Evolutionary conservation across 1,284 basidiomycete genomes (phyloP).

Genomic region (Retiboletus flavoniger): DNA sequence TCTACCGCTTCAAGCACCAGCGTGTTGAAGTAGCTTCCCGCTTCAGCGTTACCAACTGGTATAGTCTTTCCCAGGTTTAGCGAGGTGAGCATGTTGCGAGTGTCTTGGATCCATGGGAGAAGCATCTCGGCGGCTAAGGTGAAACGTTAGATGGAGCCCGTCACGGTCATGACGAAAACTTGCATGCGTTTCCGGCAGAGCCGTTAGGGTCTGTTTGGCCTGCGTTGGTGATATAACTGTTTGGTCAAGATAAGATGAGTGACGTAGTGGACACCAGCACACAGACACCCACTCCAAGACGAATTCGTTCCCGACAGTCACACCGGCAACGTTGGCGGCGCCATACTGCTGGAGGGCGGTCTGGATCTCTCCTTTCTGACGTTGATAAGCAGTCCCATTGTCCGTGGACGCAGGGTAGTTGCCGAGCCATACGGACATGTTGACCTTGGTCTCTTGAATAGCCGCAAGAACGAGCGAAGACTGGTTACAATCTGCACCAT

Average conservation of each 20-base stretch:
- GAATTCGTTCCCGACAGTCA: slow-evolving; percentile 83
- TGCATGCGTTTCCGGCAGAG: slow-evolving; percentile 52
- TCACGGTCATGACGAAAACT: slow-evolving; percentile 26
- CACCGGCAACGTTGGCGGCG: slow-evolving; percentile 70
- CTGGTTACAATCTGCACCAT: slow-evolving; percentile 61
- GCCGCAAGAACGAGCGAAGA: slow-evolving; percentile 67
- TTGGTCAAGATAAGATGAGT: slow-evolving; percentile 11
- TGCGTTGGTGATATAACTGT: slow-evolving; percentile 54
- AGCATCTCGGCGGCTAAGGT: slow-evolving; percentile 44
- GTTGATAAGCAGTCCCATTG: slow-evolving; percentile 63
- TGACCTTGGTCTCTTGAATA: slow-evolving; percentile 84
- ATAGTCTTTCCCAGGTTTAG: slow-evolving; percentile 57
- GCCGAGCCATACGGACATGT: slow-evolving; percentile 85
- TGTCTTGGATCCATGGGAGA: slow-evolving; percentile 65
- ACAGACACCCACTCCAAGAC: slow-evolving; percentile 64
- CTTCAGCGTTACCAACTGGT: slow-evolving; percentile 87
- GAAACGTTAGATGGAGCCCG: neutral
- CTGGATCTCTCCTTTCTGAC: slow-evolving; percentile 70
- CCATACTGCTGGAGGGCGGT: slow-evolving; percentile 78
- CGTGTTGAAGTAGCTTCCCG: slow-evolving; percentile 82
- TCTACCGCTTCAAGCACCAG: slow-evolving; percentile 69
- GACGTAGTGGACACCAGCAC: neutral
- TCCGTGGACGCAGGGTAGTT: slow-evolving; percentile 70
- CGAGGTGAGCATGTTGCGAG: slow-evolving; percentile 50
- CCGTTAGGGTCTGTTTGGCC: slow-evolving; percentile 48